Evolutionary conservation across 2,329 filamentous ascomycete species (phyloP).

Genomic region (Colletotrichum somersetense): DNA sequence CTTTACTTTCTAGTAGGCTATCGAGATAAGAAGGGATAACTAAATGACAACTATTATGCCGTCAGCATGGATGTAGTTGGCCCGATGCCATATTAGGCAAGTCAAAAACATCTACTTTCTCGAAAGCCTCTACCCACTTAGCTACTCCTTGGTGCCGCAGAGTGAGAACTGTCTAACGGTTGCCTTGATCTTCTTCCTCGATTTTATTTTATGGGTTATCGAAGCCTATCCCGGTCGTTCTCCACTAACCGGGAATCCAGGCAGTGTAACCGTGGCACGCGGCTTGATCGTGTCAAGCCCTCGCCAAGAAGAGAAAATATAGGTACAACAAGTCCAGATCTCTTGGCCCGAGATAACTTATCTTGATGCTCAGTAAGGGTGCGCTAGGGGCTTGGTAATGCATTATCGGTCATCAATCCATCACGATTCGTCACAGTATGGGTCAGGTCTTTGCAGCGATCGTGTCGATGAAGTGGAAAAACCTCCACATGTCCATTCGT

Average conservation of each 20-base stretch:
- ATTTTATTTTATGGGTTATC: too few relatives aligned
- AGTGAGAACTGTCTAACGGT: too few relatives aligned
- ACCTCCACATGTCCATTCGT: too few relatives aligned
- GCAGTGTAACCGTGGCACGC: conserved; percentile 22
- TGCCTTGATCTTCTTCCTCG: background rate
- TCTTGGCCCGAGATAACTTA: conserved; percentile 34
- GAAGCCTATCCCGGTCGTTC: background rate
- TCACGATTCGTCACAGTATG: background rate
- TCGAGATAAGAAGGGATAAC: too few relatives aligned
- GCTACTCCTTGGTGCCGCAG: background rate
- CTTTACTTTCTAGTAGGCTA: too few relatives aligned
- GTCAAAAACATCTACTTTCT: background rate
- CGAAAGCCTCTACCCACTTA: background rate
- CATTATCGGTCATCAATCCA: background rate
- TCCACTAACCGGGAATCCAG: background rate
- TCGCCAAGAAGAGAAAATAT: conserved; percentile 23
- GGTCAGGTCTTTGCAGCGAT: background rate
- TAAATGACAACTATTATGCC: too few relatives aligned
- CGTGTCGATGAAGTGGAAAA: background rate
- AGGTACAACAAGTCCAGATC: conserved; percentile 6
- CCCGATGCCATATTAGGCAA: conserved; percentile 11
- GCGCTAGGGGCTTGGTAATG: too few relatives aligned
- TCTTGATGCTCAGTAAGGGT: background rate
- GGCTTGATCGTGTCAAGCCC: background rate
- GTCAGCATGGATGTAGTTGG: background rate